Evolutionary conservation across 2,329 filamentous ascomycete genomes (phyloP), one percentile per base, ranked within the genome.

Genomic region (Ramularia endophylla): DNA sequence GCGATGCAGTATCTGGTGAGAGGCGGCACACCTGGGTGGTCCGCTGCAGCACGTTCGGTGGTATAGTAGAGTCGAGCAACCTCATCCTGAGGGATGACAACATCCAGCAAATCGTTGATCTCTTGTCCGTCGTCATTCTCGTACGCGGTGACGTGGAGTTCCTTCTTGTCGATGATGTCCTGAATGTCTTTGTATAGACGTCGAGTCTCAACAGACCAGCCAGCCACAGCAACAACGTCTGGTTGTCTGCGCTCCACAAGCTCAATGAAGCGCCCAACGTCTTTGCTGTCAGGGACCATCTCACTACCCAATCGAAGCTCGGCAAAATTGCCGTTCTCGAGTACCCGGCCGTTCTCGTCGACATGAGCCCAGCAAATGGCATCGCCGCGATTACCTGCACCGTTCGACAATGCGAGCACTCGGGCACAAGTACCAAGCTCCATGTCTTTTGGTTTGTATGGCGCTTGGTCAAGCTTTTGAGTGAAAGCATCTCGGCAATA

Each of bases 51-150:
- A 30, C 89, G 80, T 11, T 82, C 78, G 61, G 88, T 95, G 56
- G 88, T 87, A 65, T 95, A 89, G 69, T 95, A 98, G 3, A 97
- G 76, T 32, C 92, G 81, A n/a, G 92, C 92, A 36, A 95, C 88
- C 66, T 98, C 92, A 56, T 98, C 92, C 55, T 97, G 95, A 48
- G 95, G 85, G 40, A 95, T 80, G 20, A 97, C 74, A 8, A 97
- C 84, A 44, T 97, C 90, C 20, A 98, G 72, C 8, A 80, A 78
- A 57, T 95, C 88, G 43, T 74, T 85, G 43, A 81, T 76, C 49
- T 85, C 83, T 47, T 80, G 19, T 78, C 92, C 85, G 1, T 95
- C 86, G n/a, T 90, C 85, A 2, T 95, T 86, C 38, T 88, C 81
- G 56, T 85, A 95, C n/a, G 87, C 79, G 11, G 85, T 79, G 3